phyloP scores from a whole-genome alignment of 805 yeast species.

The Wickerhamomyces chaumierensis region DNA sequence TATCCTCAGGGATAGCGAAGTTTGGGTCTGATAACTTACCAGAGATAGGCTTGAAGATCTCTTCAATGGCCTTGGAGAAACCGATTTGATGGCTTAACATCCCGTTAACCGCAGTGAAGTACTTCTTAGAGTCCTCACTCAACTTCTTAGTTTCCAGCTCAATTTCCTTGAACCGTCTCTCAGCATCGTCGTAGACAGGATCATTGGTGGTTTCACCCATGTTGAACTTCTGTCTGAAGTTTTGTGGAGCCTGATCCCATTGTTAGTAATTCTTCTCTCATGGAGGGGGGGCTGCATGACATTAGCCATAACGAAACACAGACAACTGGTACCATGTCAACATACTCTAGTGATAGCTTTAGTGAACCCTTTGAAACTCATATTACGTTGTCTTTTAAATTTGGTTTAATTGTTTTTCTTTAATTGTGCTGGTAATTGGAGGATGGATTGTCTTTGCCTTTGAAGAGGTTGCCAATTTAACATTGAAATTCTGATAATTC shows the following conservation, averaged over 20 bases:
- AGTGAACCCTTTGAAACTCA: constrained; percentile 85
- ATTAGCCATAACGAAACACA: too few species aligned
- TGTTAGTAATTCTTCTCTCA: background rate
- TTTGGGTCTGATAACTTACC: constrained; percentile 89
- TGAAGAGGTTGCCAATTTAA: too few species aligned
- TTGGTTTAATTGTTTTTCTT: too few species aligned
- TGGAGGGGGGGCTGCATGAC: background rate
- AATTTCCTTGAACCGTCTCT: constrained; percentile 86
- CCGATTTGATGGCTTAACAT: constrained; percentile 92
- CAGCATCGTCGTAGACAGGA: constrained; percentile 90
- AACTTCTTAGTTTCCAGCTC: constrained; percentile 84
- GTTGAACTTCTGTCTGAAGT: constrained; percentile 79
- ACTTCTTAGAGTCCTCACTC: constrained; percentile 82
- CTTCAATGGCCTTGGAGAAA: constrained; percentile 91
- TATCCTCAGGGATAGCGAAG: constrained; percentile 78
- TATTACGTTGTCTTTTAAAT: too few species aligned
- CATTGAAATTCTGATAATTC: too few species aligned
- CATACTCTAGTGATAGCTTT: constrained; percentile 57
- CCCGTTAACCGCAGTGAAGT: constrained; percentile 84
- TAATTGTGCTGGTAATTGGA: too few species aligned
- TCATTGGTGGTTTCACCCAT: constrained; percentile 76
- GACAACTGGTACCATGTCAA: constrained; percentile 1
- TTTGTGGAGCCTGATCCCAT: constrained; percentile 63
- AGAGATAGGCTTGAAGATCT: constrained; percentile 89
- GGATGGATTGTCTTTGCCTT: too few species aligned